Evolutionary conservation across 768 basidiomycete genomes (phyloP).

Genomic region (Xerocomellus dryophilus): DNA sequence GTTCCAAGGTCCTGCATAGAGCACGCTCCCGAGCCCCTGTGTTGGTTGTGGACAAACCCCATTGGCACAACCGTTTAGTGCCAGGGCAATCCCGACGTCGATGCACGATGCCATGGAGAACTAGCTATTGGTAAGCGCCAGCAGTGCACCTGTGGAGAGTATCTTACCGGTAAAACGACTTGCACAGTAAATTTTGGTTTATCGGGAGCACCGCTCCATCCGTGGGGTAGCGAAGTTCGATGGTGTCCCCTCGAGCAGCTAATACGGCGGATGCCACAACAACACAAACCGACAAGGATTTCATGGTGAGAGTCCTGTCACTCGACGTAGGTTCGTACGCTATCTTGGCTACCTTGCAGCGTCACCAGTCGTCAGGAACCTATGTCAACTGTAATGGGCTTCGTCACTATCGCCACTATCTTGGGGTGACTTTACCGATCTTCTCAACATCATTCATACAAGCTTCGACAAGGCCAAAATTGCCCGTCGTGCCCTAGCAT

Average conservation of each 20-base stretch:
- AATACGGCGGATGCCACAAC: background rate
- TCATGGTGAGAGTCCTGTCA: conserved; percentile 2
- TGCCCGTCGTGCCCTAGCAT: conserved; percentile 3
- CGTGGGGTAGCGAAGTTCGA: conserved; percentile 20
- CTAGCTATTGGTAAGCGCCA: conserved; percentile 2
- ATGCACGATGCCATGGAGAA: conserved; percentile 17
- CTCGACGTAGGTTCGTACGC: background rate
- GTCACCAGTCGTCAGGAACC: background rate
- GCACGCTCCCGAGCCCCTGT: conserved; percentile 13
- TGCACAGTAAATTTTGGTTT: conserved; percentile 16
- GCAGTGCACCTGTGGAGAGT: no score
- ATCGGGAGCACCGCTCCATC: conserved; percentile 17
- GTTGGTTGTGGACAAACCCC: conserved; percentile 15
- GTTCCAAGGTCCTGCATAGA: conserved; percentile 21
- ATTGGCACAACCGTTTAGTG: conserved; percentile 15
- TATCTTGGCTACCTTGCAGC: no score
- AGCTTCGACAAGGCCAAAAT: conserved; percentile 5
- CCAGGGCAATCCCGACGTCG: conserved; percentile 21
- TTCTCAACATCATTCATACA: background rate
- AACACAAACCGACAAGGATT: background rate
- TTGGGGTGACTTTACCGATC: background rate
- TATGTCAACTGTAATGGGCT: background rate
- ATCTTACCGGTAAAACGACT: conserved; percentile 17
- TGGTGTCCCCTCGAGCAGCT: conserved; percentile 14
- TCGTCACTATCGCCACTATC: background rate